These are phyloP conservation scores for Aspergillus baeticus DNA, from an alignment of 495 filamentous ascomycete species.

Conservation along the genomic window DNA sequence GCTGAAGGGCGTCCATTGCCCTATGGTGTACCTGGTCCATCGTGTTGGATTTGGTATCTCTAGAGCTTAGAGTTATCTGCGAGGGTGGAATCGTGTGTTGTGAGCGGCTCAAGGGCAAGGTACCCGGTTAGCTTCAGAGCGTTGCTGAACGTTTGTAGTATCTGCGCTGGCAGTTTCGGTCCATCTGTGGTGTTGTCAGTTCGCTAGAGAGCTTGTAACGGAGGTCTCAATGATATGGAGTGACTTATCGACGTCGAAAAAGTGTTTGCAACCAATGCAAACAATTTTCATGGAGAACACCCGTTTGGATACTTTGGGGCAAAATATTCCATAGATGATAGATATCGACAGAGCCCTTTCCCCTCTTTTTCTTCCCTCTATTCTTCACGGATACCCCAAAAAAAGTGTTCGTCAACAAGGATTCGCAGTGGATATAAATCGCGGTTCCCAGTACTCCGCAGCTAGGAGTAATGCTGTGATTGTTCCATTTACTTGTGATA, in stretches of 20 bases:
- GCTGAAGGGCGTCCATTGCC: constrained; percentile 83
- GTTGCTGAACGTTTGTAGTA: background rate
- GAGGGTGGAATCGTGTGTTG: background rate
- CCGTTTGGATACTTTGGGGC: too few relatives aligned
- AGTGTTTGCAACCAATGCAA: constrained; percentile 9
- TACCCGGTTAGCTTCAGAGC: background rate
- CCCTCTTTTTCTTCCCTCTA: too few relatives aligned
- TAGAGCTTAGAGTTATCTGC: constrained; percentile 19
- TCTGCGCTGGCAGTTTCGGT: background rate
- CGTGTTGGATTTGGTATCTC: constrained; percentile 7
- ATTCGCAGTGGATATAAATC: too few relatives aligned
- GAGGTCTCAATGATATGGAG: too few relatives aligned
- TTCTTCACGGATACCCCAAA: too few relatives aligned
- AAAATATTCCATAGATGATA: too few relatives aligned
- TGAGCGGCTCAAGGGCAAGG: background rate
- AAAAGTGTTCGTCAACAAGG: too few relatives aligned
- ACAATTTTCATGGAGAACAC: too few relatives aligned
- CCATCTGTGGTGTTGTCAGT: background rate
- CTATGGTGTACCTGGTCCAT: constrained; percentile 80
- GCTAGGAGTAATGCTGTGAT: too few relatives aligned
- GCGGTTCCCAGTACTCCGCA: too few relatives aligned
- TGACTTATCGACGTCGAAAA: background rate
- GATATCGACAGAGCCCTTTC: too few relatives aligned
- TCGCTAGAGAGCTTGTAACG: background rate
- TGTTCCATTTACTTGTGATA: too few relatives aligned